Conservation (phyloP, 306 rosid genomes). For the Trifolium subterraneum region DNA sequence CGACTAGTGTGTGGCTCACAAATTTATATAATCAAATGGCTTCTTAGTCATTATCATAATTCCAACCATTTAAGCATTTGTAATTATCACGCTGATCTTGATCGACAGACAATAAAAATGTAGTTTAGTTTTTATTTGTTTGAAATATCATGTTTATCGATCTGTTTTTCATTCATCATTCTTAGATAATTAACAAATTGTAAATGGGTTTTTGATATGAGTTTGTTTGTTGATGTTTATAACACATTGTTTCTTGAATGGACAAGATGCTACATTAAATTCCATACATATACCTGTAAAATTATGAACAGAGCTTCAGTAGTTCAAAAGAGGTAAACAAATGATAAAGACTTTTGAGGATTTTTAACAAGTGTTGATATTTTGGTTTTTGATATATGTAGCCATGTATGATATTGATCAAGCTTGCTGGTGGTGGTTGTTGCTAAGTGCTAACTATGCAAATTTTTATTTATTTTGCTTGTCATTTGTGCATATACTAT, state of each 20-base stretch:
- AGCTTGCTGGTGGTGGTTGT: slow-evolving; percentile 3
- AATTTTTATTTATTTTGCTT: background rate
- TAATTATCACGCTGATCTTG: slow-evolving; percentile 3
- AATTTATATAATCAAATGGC: slow-evolving; percentile 4
- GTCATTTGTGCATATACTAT: slow-evolving; percentile 8
- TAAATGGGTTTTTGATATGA: background rate
- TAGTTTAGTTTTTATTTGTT: slow-evolving; percentile 10
- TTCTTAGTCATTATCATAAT: background rate
- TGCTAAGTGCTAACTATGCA: background rate
- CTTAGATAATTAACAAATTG: slow-evolving; percentile 23
- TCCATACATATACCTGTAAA: background rate
- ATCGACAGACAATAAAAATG: background rate
- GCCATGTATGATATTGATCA: background rate
- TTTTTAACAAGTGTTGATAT: slow-evolving; percentile 1
- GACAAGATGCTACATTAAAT: slow-evolving; percentile 14
- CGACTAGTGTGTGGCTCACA: background rate
- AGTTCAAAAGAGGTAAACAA: slow-evolving; percentile 19
- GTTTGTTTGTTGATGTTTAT: background rate
- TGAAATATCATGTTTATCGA: slow-evolving; percentile 7
- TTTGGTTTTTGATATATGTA: background rate
- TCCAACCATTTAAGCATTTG: background rate
- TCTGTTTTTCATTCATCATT: background rate
- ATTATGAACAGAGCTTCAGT: slow-evolving; percentile 12
- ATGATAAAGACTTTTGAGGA: background rate
- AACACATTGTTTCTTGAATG: slow-evolving; percentile 28